Evolutionary conservation across 2,329 filamentous ascomycete species (phyloP).

Genomic region (Calonectria pseudoturangicola): DNA sequence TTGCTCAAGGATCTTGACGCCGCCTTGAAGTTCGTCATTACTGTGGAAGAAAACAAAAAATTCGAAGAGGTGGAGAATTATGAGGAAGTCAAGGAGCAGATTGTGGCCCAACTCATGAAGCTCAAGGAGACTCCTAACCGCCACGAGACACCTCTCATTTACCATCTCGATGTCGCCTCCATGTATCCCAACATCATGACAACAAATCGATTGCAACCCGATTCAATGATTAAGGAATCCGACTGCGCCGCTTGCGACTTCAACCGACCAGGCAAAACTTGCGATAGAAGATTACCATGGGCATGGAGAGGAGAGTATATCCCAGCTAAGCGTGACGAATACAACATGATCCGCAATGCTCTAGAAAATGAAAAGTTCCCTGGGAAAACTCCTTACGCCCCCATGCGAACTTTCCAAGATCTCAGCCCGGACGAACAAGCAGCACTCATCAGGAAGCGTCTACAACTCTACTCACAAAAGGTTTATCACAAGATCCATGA

Average conservation of each 20-base stretch:
- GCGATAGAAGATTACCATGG: constrained; percentile 95
- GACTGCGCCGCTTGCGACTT: constrained; percentile 99
- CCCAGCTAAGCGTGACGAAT: constrained; percentile 96
- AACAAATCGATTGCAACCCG: constrained; percentile 95
- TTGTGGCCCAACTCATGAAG: constrained; percentile 80
- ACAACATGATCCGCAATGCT: constrained; percentile 98
- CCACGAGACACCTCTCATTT: constrained; percentile 91
- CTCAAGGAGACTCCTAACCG: constrained; percentile 90
- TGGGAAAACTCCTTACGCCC: constrained; percentile 82
- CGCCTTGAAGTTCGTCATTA: constrained; percentile 90
- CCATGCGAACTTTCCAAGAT: constrained; percentile 86
- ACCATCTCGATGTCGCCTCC: constrained; percentile 97
- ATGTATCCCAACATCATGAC: constrained; percentile 99
- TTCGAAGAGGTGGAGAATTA: constrained; percentile 88
- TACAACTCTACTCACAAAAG: constrained; percentile 96
- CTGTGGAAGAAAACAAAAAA: constrained; percentile 88
- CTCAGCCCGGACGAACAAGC: constrained; percentile 89
- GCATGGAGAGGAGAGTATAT: constrained; percentile 98
- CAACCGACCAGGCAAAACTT: constrained; percentile 97
- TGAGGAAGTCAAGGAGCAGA: constrained; percentile 89
- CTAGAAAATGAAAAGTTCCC: constrained; percentile 96
- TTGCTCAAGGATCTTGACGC: constrained; percentile 89
- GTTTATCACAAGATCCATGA: constrained; percentile 99
- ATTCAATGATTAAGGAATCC: constrained; percentile 98
- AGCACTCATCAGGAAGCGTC: constrained; percentile 85